Conservation (phyloP, 495 filamentous ascomycete genomes). For the Penicillium robsamsonii region DNA sequence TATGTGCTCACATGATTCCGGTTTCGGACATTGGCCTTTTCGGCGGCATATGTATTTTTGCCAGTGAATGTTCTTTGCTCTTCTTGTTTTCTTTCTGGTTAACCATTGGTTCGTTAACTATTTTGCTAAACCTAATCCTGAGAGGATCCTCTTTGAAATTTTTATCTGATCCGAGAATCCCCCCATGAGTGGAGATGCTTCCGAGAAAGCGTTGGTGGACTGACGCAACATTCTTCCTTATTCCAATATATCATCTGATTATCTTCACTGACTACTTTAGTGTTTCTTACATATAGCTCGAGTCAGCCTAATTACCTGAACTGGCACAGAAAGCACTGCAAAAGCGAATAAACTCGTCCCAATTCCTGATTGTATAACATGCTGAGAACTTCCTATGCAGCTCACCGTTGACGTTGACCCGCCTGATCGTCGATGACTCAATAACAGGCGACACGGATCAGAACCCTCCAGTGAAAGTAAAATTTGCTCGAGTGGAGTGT, state of each 20-base stretch:
- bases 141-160: conserved; percentile 4
- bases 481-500: conserved; percentile 12
- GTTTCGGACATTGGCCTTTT: conserved; percentile 25
- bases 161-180: conserved; percentile 30
- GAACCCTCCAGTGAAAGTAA: neutral
- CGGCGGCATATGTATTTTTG: conserved; percentile 8
- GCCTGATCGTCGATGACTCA: conserved; percentile 7
- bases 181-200: conserved; percentile 7
- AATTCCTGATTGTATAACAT: neutral
- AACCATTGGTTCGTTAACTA: neutral
- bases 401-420: conserved; percentile 7
- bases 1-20: conserved; percentile 34
- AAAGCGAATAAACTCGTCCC: neutral
- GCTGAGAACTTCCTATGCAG: neutral
- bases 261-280: conserved; percentile 16
- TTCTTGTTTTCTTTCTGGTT: neutral
- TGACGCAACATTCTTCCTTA: conserved; percentile 13
- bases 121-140: neutral
- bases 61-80: neutral
- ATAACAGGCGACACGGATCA: neutral
- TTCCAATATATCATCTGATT: neutral
- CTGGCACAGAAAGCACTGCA: neutral
- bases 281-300: neutral
- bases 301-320: neutral
- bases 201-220: conserved; percentile 24